Conservation (phyloP, 441 rosid species). For the Populus hybrid region DNA sequence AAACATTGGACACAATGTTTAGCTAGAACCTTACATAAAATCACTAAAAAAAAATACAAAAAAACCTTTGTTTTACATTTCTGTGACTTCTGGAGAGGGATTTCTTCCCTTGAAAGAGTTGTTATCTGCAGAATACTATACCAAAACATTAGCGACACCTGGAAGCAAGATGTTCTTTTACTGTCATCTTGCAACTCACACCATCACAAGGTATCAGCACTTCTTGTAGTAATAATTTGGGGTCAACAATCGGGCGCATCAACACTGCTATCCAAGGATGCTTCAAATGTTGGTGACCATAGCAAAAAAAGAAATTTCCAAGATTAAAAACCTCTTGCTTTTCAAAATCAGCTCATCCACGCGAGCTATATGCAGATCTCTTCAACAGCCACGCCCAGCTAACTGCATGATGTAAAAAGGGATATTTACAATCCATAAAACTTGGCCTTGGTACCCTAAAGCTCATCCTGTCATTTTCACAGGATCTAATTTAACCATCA, state of each 20-base stretch:
- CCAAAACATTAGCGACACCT: slow-evolving; percentile 27
- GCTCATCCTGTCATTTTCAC: not conserved
- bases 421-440: not conserved
- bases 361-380: slow-evolving; percentile 35
- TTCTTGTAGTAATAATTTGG: slow-evolving; percentile 32
- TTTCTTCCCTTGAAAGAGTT: slow-evolving; percentile 22
- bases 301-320: slow-evolving; percentile 26
- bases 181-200: slow-evolving; percentile 28
- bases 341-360: slow-evolving; percentile 33
- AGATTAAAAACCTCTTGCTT: slow-evolving; percentile 30
- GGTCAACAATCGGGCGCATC: slow-evolving; percentile 35
- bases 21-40: slow-evolving; percentile 20
- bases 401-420: slow-evolving; percentile 27
- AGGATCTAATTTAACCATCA: not conserved
- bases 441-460: not conserved
- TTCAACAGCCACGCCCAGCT: slow-evolving; percentile 35
- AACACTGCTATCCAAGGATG: slow-evolving; percentile 42
- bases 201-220: slow-evolving; percentile 34
- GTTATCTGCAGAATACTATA: slow-evolving; percentile 42
- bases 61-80: slow-evolving; percentile 36
- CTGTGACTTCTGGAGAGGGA: slow-evolving; percentile 30
- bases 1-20: slow-evolving; percentile 24
- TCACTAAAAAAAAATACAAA: slow-evolving; percentile 12
- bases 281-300: slow-evolving; percentile 43
- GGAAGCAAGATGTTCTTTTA: slow-evolving; percentile 15